Conservation (phyloP, 2,329 filamentous ascomycete genomes). For the Colletotrichum shisoi region DNA sequence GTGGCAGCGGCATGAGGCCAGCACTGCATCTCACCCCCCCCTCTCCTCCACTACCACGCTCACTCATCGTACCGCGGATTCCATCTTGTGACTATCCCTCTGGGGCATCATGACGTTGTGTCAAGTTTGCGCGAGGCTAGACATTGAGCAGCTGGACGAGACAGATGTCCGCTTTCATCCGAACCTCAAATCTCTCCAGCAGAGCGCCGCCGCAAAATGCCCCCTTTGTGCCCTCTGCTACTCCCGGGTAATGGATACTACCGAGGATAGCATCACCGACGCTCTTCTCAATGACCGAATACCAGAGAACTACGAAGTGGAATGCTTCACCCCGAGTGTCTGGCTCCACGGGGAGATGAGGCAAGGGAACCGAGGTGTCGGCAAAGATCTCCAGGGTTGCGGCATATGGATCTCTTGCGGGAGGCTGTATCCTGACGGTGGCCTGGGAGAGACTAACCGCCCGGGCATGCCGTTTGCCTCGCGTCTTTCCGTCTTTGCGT, state of each 20-base stretch:
- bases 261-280: neutral
- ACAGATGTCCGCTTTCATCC: slow-evolving; percentile 22
- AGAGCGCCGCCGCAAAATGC: neutral
- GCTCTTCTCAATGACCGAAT: slow-evolving; percentile 5
- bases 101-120: neutral
- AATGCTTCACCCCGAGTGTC: slow-evolving; percentile 3
- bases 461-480: slow-evolving; percentile 9
- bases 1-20: neutral
- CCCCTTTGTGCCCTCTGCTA: slow-evolving; percentile 13
- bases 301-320: neutral
- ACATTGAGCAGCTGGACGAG: neutral
- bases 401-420: slow-evolving; percentile 13
- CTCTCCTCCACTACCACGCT: neutral
- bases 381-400: neutral
- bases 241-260: neutral
- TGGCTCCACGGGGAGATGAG: slow-evolving; percentile 19
- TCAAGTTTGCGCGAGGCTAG: neutral
- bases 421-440: slow-evolving; percentile 7
- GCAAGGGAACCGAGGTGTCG: neutral
- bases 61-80: neutral
- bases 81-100: neutral
- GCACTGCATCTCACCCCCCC: neutral
- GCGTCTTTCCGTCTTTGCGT: slow-evolving; percentile 7
- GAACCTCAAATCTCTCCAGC: neutral
- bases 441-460: neutral